phyloP scores from a whole-genome alignment of 495 filamentous ascomycete genomes.

The Tuber aestivum region DNA sequence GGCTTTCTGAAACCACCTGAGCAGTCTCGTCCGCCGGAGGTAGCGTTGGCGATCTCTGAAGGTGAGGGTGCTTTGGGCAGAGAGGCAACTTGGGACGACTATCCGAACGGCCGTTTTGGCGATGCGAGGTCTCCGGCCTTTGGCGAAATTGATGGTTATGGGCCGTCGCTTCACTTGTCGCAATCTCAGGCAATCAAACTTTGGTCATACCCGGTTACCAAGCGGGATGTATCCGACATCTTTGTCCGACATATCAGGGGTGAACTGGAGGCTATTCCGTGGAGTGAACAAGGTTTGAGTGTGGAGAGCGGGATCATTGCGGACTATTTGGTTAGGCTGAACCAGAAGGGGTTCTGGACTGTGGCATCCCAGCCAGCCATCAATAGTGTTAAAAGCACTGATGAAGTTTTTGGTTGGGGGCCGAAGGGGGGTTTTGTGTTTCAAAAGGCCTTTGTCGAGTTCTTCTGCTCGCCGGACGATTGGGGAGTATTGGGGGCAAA shows the following conservation, averaged over 20 bases:
- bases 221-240: constrained; percentile 64
- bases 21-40: constrained; percentile 31
- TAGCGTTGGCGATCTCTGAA: constrained; percentile 78
- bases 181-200: constrained; percentile 68
- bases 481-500: constrained; percentile 60
- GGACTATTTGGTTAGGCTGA: constrained; percentile 64
- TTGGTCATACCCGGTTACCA: constrained; percentile 70
- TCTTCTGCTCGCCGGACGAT: constrained; percentile 70
- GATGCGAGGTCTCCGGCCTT: constrained; percentile 86
- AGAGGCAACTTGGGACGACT: constrained; percentile 98
- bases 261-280: constrained; percentile 70
- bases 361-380: constrained; percentile 94
- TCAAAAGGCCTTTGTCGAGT: constrained; percentile 96
- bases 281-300: constrained; percentile 85
- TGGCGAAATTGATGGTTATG: constrained; percentile 92
- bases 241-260: constrained; percentile 76
- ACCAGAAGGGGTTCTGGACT: constrained; percentile 87
- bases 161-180: constrained; percentile 79
- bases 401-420: constrained; percentile 90
- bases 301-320: constrained; percentile 77
- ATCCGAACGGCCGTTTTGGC: constrained; percentile 94
- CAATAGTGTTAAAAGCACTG: constrained; percentile 67
- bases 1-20: constrained; percentile 50
- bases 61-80: constrained; percentile 83
- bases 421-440: constrained; percentile 90